A percentile compares a stretch with the other conserved stretches of the same genome.
Conservation (phyloP, 2,329 filamentous ascomycete genomes). For the Fusarium poae region DNA sequence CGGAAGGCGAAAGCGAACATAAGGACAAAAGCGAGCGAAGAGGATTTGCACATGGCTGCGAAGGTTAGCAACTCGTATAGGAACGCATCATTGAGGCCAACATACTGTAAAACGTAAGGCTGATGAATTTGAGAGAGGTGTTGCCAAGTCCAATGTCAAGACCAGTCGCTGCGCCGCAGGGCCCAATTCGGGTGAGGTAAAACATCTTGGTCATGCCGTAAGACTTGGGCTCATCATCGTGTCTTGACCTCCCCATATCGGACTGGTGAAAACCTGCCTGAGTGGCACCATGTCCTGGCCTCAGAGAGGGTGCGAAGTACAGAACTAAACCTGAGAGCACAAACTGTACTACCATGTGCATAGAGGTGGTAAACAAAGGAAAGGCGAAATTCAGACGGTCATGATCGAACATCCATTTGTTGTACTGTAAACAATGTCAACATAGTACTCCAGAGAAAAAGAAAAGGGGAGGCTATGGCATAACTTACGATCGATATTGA, state of each 20-base stretch:
- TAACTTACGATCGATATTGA: slow-evolving; percentile 86
- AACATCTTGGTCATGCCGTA: slow-evolving; percentile 88
- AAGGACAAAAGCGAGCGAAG: slow-evolving; percentile 92
- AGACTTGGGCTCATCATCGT: slow-evolving; percentile 65
- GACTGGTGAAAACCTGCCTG: slow-evolving; percentile 62
- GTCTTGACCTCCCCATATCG: slow-evolving; percentile 64
- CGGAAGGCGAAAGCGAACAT: slow-evolving; percentile 95
- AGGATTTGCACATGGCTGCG: slow-evolving; percentile 96
- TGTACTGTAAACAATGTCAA: slow-evolving; percentile 74
- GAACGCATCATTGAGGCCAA: slow-evolving; percentile 24
- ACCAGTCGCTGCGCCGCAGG: slow-evolving; percentile 92
- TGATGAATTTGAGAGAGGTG: slow-evolving; percentile 95
- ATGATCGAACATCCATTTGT: slow-evolving; percentile 99
- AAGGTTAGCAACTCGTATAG: slow-evolving; percentile 2
- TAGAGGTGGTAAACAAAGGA: slow-evolving; percentile 92
- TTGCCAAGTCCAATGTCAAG: slow-evolving; percentile 97
- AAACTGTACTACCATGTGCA: slow-evolving; percentile 98
- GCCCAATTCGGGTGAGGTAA: slow-evolving; percentile 91
- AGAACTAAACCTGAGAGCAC: slow-evolving; percentile 81
- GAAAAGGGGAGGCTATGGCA: background rate
- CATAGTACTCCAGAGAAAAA: slow-evolving; percentile 4
- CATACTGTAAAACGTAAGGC: slow-evolving; percentile 93
- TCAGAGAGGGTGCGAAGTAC: slow-evolving; percentile 83
- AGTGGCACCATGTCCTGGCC: slow-evolving; percentile 68
- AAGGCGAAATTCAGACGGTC: slow-evolving; percentile 90